Evolutionary conservation across 2,329 filamentous ascomycete species (phyloP).

Genomic region (Thermothelomyces thermophilus): DNA sequence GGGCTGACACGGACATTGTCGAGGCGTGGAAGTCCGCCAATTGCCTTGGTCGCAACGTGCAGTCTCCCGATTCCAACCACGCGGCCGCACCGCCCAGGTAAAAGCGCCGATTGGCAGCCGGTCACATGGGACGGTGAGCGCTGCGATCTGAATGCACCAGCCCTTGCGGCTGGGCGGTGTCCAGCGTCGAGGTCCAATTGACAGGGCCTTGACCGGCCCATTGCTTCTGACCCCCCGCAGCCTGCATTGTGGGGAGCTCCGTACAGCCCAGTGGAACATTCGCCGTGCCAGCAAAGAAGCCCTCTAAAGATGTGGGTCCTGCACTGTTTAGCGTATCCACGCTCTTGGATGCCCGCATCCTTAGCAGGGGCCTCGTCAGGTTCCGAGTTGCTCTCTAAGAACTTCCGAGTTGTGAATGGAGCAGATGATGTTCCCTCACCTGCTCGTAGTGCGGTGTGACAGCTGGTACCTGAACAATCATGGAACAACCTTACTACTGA

Average conservation of each 20-base stretch:
- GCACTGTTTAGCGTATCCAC: background rate
- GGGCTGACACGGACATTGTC: background rate
- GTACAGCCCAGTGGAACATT: background rate
- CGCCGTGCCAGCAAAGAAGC: too few species aligned
- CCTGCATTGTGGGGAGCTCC: background rate
- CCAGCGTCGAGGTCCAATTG: background rate
- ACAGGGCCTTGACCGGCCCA: background rate
- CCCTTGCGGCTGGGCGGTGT: background rate
- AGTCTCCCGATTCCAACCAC: background rate
- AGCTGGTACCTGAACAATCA: too few species aligned
- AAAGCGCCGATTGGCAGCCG: constrained; percentile 17
- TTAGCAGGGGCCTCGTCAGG: too few species aligned
- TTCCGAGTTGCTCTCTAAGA: too few species aligned
- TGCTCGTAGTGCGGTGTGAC: too few species aligned
- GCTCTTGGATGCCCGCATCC: background rate
- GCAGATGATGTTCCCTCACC: too few species aligned
- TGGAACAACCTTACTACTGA: too few species aligned
- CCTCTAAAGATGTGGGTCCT: background rate
- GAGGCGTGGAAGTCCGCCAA: background rate
- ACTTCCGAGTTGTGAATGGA: too few species aligned
- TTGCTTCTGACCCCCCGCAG: background rate
- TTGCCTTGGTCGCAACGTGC: background rate
- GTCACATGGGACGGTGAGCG: constrained; percentile 12
- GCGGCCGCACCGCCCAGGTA: background rate
- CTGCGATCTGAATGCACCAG: constrained; percentile 8